Percentiles rank a stretch among this genome's conserved stretches.
Evolutionary conservation across 345 rosid genomes (phyloP).

Genomic region (Clausena lansium): DNA sequence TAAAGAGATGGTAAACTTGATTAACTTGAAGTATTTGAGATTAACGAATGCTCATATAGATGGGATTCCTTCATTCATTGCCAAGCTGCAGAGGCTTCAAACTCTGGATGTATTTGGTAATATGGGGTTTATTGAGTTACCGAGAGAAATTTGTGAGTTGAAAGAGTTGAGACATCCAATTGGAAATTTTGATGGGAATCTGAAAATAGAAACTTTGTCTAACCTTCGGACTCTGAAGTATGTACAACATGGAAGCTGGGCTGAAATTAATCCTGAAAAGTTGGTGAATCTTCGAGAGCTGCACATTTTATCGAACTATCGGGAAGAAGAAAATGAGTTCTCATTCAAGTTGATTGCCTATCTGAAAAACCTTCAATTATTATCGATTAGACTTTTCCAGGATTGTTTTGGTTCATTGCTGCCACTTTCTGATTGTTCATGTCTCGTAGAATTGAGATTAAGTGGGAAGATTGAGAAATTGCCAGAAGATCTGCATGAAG

Average conservation of each 20-base stretch:
- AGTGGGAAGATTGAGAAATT: not conserved
- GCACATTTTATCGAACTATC: not conserved
- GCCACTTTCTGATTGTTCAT: not conserved
- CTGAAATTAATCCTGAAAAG: not conserved
- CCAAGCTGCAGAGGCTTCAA: not conserved
- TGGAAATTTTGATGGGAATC: not conserved
- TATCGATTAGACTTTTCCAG: not conserved
- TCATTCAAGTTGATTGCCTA: not conserved
- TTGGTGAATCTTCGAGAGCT: constrained; percentile 5
- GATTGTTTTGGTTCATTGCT: not conserved
- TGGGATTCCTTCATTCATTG: not conserved
- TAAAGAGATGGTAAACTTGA: not conserved
- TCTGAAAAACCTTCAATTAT: not conserved
- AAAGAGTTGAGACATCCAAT: not conserved
- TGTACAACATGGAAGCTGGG: not conserved
- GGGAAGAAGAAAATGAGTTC: not conserved
- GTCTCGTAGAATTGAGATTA: not conserved
- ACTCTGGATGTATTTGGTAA: not conserved
- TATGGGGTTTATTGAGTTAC: not conserved
- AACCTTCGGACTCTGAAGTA: constrained; percentile 8
- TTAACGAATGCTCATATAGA: not conserved
- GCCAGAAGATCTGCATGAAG: not conserved
- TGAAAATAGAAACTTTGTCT: not conserved
- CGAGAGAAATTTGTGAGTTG: not conserved
- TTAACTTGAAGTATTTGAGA: constrained; percentile 1